Base-by-base conservation (phyloP, 192 early-diverging fungal species). In the Coemansia sp. region DNA sequence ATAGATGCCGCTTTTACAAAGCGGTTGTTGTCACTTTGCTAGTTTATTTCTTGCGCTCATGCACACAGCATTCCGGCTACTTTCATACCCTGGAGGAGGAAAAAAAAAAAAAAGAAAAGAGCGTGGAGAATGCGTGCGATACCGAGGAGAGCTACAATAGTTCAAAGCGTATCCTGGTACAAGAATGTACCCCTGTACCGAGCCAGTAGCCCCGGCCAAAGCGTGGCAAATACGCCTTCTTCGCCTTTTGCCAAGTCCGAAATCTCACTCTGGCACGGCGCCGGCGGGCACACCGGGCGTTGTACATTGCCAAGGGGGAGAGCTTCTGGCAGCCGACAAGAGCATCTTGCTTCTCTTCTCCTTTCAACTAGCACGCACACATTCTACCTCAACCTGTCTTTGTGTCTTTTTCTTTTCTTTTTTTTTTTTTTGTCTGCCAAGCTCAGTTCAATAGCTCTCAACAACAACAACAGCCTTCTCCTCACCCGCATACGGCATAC, bases 401-500 rank as follows among this genome's bases (percentile, higher is more conserved):
- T 52, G 10, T 52, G n/a, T 22, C 8, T 22, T 22, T 22, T 52
- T 22, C 24, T 22, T 51, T 8, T 51, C 44, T 47, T 47, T 0
- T 52, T 11, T 44, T 11, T 44, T 52, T 51, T 51, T 22, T 27
- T 24, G 20, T n/a, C 12, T 33, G 27, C 55, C 13, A 57, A 52
- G 49, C 49, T 52, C 20, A 22, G 49, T 5, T 52, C 49, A 16
- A 16, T 44, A 16, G 43, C 13, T 1, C 49, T 22, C 49, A 52
- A 20, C 49, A 52, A 9, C 41, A 42, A 42, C 47, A 49, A 52
- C 20, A 52, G 10, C 49, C 49, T 52, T 24, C 49, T 52, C 49
- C 55, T 57, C 55, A 57, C 55, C 55, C 55, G 55, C 55, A 57
- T 57, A 57, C 55, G 15, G 55, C 55, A 20, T 27, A 57, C 55